Evolutionary conservation across 2,329 filamentous ascomycete species (phyloP), one percentile per base, ranked within the genome.

Genomic region (Cladorrhinum sp.): DNA sequence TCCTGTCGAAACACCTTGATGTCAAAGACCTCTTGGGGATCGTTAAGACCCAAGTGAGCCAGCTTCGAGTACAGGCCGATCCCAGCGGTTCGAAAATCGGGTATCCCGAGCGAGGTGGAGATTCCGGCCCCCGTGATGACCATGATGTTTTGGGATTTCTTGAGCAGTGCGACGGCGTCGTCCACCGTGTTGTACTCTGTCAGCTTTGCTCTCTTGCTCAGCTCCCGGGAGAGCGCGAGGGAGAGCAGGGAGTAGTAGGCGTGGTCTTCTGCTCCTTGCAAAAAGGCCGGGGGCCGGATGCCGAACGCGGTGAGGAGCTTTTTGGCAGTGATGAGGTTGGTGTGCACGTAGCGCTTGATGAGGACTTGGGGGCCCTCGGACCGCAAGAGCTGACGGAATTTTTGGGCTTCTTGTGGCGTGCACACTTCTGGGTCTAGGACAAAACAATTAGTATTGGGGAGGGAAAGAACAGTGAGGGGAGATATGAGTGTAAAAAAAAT

Each of bases 71-170:
- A 98, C 59, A 98, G 88, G 55, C 94, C 94, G 1, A 88, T 96
- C 70, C 91, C 90, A 74, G 95, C 95, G 57, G 93, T 97, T 66
- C 95, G 88, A 72, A 99, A 99, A 74, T 99, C 95, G 3, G 95
- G 95, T 62, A 99, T 98, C 63, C 95, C 95, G 20, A 99, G 86
- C 56, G 92, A 96, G 0, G 95, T 99, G 24, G 93, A 97, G 67
- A 99, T 98, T 67, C 95, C 95, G 18, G 95, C 95, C 56, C 95
- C 95, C 1, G 95, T 98, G 67, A 99, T 85, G 66, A 98, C 90
- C 70, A 99, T 86, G 73, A 99, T 93, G 74, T 96, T 96, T 67
- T 85, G 85, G 60, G 88, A 86, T 62, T 84, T 83, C 67, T 85
- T 81, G 49, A 99, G 82, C 55, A 99, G 80, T 14, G 81, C 77